These are phyloP conservation scores for Echinosophora koreensis DNA, from an alignment of 306 rosid species.

Conservation along the genomic window DNA sequence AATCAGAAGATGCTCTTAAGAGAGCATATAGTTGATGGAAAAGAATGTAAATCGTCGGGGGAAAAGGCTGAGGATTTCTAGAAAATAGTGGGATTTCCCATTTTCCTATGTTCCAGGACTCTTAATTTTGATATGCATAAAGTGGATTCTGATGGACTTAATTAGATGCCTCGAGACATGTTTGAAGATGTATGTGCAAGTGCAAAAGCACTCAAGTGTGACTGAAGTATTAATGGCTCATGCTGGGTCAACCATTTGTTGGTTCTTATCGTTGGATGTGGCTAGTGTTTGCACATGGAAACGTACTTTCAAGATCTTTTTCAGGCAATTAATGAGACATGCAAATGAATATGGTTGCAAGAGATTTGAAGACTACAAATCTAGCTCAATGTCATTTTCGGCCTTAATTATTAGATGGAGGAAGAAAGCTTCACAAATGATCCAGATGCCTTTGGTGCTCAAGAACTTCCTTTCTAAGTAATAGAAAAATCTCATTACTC, in stretches of 20 bases:
- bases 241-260: background rate
- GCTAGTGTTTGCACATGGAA: background rate
- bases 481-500: too few relatives aligned
- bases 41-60: background rate
- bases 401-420: background rate
- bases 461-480: too few relatives aligned
- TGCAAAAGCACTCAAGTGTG: background rate
- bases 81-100: background rate
- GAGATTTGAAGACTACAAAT: background rate
- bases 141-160: background rate
- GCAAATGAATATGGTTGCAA: too few relatives aligned
- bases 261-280: background rate
- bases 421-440: background rate
- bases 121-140: background rate
- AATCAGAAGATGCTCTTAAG: background rate
- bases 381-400: background rate
- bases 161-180: too few relatives aligned
- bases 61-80: too few relatives aligned
- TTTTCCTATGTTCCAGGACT: background rate
- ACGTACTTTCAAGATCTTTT: too few relatives aligned
- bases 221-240: background rate
- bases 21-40: background rate
- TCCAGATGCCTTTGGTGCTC: too few relatives aligned
- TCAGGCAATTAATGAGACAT: too few relatives aligned
- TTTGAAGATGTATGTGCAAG: too few relatives aligned